Conservation (phyloP, 2,329 filamentous ascomycete genomes). For the Periglandula ipomoeae region DNA sequence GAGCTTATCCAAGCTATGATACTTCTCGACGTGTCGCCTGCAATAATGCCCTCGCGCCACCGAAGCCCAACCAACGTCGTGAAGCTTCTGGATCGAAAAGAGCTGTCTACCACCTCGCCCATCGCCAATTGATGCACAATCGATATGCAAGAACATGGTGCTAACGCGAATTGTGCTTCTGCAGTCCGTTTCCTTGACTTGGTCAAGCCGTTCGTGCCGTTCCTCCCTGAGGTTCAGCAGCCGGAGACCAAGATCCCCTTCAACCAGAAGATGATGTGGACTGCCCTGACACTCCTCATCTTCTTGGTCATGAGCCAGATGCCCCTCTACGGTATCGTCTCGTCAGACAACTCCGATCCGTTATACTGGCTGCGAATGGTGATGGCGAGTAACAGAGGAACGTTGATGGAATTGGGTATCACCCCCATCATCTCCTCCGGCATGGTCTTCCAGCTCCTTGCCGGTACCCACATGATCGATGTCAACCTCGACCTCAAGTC, state of each 20-base stretch:
- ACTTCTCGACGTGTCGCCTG: neutral
- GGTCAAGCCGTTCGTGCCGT: slow-evolving; percentile 98
- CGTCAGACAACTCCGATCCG: slow-evolving; percentile 94
- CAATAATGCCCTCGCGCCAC: neutral
- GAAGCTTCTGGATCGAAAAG: slow-evolving; percentile 3
- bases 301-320: slow-evolving; percentile 99
- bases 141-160: slow-evolving; percentile 14
- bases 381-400: slow-evolving; percentile 97
- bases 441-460: slow-evolving; percentile 99
- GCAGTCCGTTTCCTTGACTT: slow-evolving; percentile 98
- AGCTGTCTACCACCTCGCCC: slow-evolving; percentile 4
- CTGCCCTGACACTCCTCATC: slow-evolving; percentile 86
- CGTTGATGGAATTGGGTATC: slow-evolving; percentile 92
- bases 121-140: slow-evolving; percentile 15
- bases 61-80: neutral
- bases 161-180: slow-evolving; percentile 18
- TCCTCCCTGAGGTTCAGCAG: slow-evolving; percentile 97
- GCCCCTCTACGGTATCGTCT: slow-evolving; percentile 98
- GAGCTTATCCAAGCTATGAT: slow-evolving; percentile 8
- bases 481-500: slow-evolving; percentile 99
- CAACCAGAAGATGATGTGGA: slow-evolving; percentile 98
- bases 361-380: slow-evolving; percentile 99
- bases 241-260: slow-evolving; percentile 98
- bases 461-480: slow-evolving; percentile 98
- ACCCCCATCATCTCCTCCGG: slow-evolving; percentile 98